Base-by-base conservation (phyloP, 495 filamentous ascomycete genomes). In the Penicillium maclennaniae region DNA sequence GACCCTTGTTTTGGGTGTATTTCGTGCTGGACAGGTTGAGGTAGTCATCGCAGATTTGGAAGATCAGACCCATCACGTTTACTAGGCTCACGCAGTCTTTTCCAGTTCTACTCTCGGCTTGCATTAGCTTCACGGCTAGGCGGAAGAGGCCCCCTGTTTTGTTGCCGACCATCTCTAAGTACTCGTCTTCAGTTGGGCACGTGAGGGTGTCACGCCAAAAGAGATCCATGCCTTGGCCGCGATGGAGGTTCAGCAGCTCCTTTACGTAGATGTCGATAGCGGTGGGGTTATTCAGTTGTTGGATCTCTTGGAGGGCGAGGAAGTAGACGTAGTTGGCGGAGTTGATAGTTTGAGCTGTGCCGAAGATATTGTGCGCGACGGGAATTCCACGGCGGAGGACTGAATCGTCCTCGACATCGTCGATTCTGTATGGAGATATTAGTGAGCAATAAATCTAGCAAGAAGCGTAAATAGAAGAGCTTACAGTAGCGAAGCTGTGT, bases 261-360 rank as follows among this genome's bases (percentile, higher is more conserved):
- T 96, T 87, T 5, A 86, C 84, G 70, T 87, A 97, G 51, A 97
- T 89, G 50, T 79, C 72, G 57, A 96, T 83, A 21, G 83, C 82
- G 27, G 66, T 69, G 0, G 85, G 83, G 61, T 89, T 95, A 6
- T 79, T 68, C 31, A 97, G 81, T 62, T 88, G 87, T 53, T 84
- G 78, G 1, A 96, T 70, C 69, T 92, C 88, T 57, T 89, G 84
- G 20, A 97, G 77, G 0, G 93, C 93, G 53, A 82, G 79, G 63
- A 98, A 97, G 75, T 97, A 97, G 49, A 96, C 83, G 67, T 97
- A 98, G 73, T 98, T 98, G 46, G 92, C 91, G 19, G 85, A 89
- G 73, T 97, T 98, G 69, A 98, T 96, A 37, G 95, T 96, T 67
- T 97, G 93, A 5, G 93, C 88, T 0, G 88, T 87, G 53, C 93